Evolutionary conservation across 345 rosid species (phyloP).

Genomic region (Geranium rotundifolium): DNA sequence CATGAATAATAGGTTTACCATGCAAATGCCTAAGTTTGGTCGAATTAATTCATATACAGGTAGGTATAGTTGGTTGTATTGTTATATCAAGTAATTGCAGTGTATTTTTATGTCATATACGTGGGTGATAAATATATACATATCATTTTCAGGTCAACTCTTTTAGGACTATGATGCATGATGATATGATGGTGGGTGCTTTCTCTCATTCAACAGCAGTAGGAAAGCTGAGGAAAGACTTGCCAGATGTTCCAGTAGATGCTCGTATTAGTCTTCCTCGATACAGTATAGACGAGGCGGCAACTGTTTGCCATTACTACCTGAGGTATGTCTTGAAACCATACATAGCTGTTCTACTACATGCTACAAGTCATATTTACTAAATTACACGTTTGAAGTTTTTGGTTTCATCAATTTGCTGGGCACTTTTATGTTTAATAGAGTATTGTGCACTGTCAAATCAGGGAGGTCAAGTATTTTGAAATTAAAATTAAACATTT

Average conservation of each 20-base stretch:
- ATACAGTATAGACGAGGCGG: conserved; percentile 72
- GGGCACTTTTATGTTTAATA: background rate
- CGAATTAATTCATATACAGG: background rate
- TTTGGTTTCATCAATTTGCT: background rate
- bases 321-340: conserved; percentile 44
- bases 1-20: too few relatives aligned
- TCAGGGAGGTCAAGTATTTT: background rate
- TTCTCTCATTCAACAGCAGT: conserved; percentile 94
- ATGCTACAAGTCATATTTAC: background rate
- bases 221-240: conserved; percentile 73
- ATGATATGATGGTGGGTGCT: conserved; percentile 94
- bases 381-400: background rate
- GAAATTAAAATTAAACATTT: background rate
- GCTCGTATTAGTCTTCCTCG: conserved; percentile 67
- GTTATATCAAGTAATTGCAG: background rate
- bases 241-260: conserved; percentile 82
- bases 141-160: conserved; percentile 67
- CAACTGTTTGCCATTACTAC: conserved; percentile 79
- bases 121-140: background rate
- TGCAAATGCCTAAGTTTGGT: background rate
- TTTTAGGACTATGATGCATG: conserved; percentile 81
- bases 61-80: background rate
- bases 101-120: background rate
- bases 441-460: background rate
- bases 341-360: background rate